Evolutionary conservation across 345 rosid genomes (phyloP).

Genomic region (Schrenkiella parvula): DNA sequence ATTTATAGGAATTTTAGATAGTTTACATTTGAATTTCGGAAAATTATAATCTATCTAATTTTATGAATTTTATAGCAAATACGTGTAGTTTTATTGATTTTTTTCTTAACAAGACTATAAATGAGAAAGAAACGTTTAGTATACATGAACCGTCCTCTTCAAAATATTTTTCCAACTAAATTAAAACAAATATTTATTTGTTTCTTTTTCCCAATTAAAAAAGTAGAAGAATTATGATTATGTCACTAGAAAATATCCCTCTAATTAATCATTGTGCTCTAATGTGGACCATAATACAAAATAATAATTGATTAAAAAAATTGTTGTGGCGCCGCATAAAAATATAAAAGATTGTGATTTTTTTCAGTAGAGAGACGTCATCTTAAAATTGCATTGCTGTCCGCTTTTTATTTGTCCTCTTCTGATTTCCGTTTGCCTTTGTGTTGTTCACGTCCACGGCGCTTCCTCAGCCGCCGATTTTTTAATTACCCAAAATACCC

Average conservation of each 20-base stretch:
- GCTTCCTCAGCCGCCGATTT: constrained; percentile 34
- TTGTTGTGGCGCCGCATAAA: constrained; percentile 35
- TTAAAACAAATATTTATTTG: too few species aligned
- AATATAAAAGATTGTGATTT: neutral
- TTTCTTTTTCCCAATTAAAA: neutral
- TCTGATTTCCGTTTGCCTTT: constrained; percentile 12
- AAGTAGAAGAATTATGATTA: neutral
- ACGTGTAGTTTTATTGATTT: neutral
- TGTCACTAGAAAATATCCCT: neutral
- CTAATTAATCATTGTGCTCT: constrained; percentile 3
- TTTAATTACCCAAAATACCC: constrained; percentile 27
- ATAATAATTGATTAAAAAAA: neutral
- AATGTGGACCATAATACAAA: neutral
- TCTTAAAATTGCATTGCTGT: constrained; percentile 11
- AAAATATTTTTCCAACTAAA: neutral
- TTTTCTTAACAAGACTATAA: neutral
- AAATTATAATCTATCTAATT: neutral
- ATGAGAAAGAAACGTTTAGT: neutral
- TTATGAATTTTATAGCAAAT: neutral
- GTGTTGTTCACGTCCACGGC: constrained; percentile 13
- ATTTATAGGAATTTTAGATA: neutral
- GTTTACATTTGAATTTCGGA: neutral
- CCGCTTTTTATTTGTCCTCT: constrained; percentile 12
- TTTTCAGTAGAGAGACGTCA: constrained; percentile 15
- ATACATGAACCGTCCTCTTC: neutral